Evolutionary conservation across 129 eudicot genomes (phyloP), one percentile per base, ranked within the genome.

Genomic region (Pulicaria dysenterica): DNA sequence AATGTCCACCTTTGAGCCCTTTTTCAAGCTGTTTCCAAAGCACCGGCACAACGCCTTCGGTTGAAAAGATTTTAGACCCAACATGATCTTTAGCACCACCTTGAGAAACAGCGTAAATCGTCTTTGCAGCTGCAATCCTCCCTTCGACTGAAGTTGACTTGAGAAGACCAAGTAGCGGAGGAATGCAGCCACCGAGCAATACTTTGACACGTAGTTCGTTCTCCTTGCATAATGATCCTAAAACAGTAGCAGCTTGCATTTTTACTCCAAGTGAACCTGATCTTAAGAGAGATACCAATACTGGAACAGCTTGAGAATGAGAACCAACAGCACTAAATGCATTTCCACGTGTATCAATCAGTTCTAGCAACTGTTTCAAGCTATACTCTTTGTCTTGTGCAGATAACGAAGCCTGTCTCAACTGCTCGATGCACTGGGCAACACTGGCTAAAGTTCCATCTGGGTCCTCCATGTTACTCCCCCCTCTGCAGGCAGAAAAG

Each of bases 291-390:
- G 99, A 95, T 14, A 95, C 99, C 58, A 95, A 85, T n/a, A 95
- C 99, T 12, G 99, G 99, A 83, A 95, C 99, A 3, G 99, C 99
- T 79, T 95, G 99, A 36, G 99, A 95, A 81, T 95, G 99, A 72
- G 99, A 91, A 47, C 95, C 97, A 70, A 95, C 99, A 69, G 99
- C 99, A 83, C 99, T 83, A 76, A 95, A 91, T 68, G 97, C 99
- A 77, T 81, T 90, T 81, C 86, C 97, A 50, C 96, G 94, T 19
- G 99, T 86, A 42, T 88, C 95, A 49, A 91, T 95, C 64, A 95
- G 87, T 38, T 91, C 99, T 50, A 83, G 82, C 68, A 95, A 72
- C 75, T 95, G 93, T 80, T 60, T 88, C 77, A 95, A 82, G 79
- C 84, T 83, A 72, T 72, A 70, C 58, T 95, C 99, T 82, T 95